Evolutionary conservation across 257 asterid species (phyloP), one percentile per base, ranked within the genome.

Genomic region (Gynochthodes officinalis): DNA sequence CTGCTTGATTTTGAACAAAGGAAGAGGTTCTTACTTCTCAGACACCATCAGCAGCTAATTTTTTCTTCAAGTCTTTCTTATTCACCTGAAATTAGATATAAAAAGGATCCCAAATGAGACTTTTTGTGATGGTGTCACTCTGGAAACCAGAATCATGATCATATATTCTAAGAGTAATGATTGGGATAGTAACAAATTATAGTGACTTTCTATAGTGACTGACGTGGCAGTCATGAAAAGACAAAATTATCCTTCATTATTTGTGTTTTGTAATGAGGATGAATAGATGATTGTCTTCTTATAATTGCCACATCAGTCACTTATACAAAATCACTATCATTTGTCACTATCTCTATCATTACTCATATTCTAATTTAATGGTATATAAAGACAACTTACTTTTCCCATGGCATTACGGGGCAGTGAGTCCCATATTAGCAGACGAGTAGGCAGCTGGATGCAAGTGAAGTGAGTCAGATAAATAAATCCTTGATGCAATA

Each of bases 341-440:
- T n/a, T n/a, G n/a, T n/a, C n/a, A n/a, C n/a, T n/a, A n/a, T n/a
- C n/a, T n/a, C n/a, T n/a, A n/a, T n/a, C n/a, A n/a, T n/a, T n/a
- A n/a, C n/a, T n/a, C n/a, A n/a, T n/a, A n/a, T n/a, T n/a, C 37
- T 16, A 1, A 35, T 23, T 3, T 2, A 19, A 32, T 39, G 66
- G 57, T 60, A 21, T 25, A n/a, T 25, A 11, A 5, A 62, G 30
- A 28, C 19, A 40, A 76, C 80, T 77, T 59, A 89, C 98, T 90
- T 93, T 93, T 75, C 98, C 98, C 98, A 93, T 93, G 8, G 98
- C 98, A 75, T 93, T 93, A 44, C 96, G 92, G 49, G 98, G 97
- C 76, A 93, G 77, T 7, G 92, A 78, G 15, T 91, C 96, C 97
- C 96, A 90, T 25, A 93, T n/a, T 40, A 88, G 58, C 70, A 93